Percentiles rank a stretch among this genome's conserved stretches.
phyloP scores from a whole-genome alignment of 768 basidiomycete genomes.

The Suillus sp. region DNA sequence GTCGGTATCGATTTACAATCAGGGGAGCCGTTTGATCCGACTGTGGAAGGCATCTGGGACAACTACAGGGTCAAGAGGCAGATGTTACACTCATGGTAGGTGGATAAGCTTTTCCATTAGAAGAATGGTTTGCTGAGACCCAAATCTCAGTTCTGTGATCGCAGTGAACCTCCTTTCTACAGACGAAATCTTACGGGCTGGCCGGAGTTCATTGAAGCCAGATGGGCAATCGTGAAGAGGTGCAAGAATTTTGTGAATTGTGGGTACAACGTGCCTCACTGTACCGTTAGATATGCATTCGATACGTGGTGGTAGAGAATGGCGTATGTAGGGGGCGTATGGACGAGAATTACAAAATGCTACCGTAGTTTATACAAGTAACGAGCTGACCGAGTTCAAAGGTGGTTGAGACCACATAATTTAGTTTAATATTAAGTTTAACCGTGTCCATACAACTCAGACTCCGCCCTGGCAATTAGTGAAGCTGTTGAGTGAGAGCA shows the following conservation, averaged over 20 bases:
- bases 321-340: background rate
- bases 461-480: constrained; percentile 2
- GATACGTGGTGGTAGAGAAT: constrained; percentile 1
- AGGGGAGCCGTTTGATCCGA: constrained; percentile 96
- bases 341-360: constrained; percentile 13
- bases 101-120: constrained; percentile 20
- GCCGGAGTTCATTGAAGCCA: constrained; percentile 83
- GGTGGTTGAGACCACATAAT: background rate
- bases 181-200: constrained; percentile 92
- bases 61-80: constrained; percentile 99
- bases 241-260: constrained; percentile 14
- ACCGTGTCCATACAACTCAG: background rate
- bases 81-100: constrained; percentile 95
- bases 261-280: constrained; percentile 13
- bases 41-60: constrained; percentile 96
- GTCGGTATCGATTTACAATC: constrained; percentile 92
- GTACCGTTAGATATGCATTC: background rate
- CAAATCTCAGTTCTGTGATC: constrained; percentile 74
- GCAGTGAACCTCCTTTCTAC: constrained; percentile 94
- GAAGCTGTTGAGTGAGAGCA: constrained; percentile 44
- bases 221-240: constrained; percentile 60
- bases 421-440: constrained; percentile 10
- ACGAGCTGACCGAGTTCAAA: background rate
- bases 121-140: constrained; percentile 28
- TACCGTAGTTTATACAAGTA: constrained; percentile 8